Evolutionary conservation across 1,284 basidiomycete genomes (phyloP).

Genomic region (Rhodotorula sp.): DNA sequence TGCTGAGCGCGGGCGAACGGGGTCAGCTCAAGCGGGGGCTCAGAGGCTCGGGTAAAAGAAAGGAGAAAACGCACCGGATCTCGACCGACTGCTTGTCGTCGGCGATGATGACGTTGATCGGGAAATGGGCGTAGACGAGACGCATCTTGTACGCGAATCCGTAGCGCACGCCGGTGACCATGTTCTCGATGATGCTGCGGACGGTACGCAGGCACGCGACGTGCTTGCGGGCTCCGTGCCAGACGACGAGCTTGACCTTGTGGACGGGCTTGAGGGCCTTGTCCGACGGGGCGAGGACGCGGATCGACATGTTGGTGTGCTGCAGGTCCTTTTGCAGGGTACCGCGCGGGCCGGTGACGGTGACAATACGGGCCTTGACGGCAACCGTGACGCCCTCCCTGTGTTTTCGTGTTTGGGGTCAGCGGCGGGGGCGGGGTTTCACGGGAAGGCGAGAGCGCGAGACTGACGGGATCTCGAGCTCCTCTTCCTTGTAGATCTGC

Average conservation of each 20-base stretch:
- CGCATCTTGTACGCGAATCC: slow-evolving; percentile 99
- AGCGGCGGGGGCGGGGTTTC: neutral
- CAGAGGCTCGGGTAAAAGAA: neutral
- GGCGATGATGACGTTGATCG: slow-evolving; percentile 98
- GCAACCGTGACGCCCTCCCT: slow-evolving; percentile 70
- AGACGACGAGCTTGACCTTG: slow-evolving; percentile 88
- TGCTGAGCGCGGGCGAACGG: neutral
- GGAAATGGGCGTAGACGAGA: slow-evolving; percentile 98
- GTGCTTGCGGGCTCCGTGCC: slow-evolving; percentile 98
- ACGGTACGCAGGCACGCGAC: slow-evolving; percentile 97
- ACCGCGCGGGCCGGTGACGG: slow-evolving; percentile 84
- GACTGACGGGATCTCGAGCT: slow-evolving; percentile 71
- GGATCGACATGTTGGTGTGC: slow-evolving; percentile 96
- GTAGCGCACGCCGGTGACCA: slow-evolving; percentile 97
- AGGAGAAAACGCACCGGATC: slow-evolving; percentile 83
- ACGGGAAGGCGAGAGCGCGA: too few species aligned
- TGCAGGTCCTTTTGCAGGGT: slow-evolving; percentile 84
- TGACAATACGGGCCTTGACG: slow-evolving; percentile 85
- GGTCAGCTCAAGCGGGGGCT: neutral
- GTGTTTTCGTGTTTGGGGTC: neutral
- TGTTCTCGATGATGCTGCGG: slow-evolving; percentile 90
- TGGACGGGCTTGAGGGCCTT: slow-evolving; percentile 56
- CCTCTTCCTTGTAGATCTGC: slow-evolving; percentile 90
- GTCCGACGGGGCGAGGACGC: slow-evolving; percentile 61
- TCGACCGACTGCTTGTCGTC: slow-evolving; percentile 75